Evolutionary conservation across 75 land plant genomes (phyloP).

Genomic region (Sequoia sempervirens): DNA sequence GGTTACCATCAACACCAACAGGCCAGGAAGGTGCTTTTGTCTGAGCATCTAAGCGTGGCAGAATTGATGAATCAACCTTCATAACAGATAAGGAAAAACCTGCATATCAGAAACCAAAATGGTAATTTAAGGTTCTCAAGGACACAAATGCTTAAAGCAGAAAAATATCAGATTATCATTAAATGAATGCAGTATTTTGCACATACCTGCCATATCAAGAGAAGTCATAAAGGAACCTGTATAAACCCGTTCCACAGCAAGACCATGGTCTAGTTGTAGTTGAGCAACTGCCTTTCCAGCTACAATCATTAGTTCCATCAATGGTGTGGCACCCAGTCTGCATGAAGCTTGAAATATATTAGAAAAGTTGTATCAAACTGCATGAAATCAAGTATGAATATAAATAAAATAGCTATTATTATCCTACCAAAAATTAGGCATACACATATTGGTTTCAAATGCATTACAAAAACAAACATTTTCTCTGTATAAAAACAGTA

Average conservation of each 20-base stretch:
- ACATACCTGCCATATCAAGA: slow-evolving; percentile 96
- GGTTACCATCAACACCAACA: slow-evolving; percentile 78
- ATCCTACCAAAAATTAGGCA: neutral
- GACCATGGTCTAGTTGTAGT: slow-evolving; percentile 85
- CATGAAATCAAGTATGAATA: neutral
- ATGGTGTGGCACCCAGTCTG: slow-evolving; percentile 93
- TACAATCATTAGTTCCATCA: slow-evolving; percentile 96
- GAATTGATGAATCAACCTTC: slow-evolving; percentile 71
- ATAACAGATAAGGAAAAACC: slow-evolving; percentile 84
- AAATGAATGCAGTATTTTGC: neutral
- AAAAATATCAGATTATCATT: neutral
- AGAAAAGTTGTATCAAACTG: neutral
- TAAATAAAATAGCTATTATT: neutral
- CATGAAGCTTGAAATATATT: slow-evolving; percentile 6
- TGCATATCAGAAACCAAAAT: slow-evolving; percentile 19
- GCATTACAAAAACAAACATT: neutral
- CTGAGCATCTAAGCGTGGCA: slow-evolving; percentile 77
- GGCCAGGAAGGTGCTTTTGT: slow-evolving; percentile 96
- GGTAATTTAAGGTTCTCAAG: neutral
- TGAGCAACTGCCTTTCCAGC: slow-evolving; percentile 87
- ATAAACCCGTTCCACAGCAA: slow-evolving; percentile 96
- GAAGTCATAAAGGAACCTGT: slow-evolving; percentile 97
- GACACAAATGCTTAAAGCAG: neutral
- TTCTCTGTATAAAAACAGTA: neutral
- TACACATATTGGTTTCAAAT: neutral